Evolutionary conservation across 1,284 basidiomycete species (phyloP).

Genomic region (Ganoderma lucidum): DNA sequence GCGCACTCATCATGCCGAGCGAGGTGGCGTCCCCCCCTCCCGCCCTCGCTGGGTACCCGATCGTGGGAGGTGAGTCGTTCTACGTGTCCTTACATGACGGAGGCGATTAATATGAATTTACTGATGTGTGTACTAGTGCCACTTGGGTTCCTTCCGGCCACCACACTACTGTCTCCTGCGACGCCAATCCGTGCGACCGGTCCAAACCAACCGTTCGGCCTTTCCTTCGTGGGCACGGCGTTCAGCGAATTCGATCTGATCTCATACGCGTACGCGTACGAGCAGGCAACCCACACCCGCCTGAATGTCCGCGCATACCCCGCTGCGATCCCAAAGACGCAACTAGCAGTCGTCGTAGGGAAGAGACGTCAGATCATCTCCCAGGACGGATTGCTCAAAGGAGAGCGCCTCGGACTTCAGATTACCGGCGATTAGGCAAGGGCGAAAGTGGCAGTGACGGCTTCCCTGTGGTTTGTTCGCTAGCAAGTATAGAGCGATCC

Average conservation of each 20-base stretch:
- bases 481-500: not conserved
- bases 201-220: conserved; percentile 57
- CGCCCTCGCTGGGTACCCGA: conserved; percentile 52
- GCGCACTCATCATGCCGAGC: conserved; percentile 52
- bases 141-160: conserved; percentile 53
- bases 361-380: not conserved
- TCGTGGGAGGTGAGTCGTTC: conserved; percentile 44
- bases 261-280: conserved; percentile 59
- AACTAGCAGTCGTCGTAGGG: conserved; percentile 50
- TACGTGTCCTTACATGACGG: not conserved
- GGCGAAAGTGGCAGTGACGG: not conserved
- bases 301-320: conserved; percentile 51
- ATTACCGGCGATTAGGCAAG: not conserved
- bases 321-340: conserved; percentile 57
- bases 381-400: not conserved
- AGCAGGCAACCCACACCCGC: conserved; percentile 59
- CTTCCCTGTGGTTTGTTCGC: not conserved
- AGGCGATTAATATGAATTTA: not conserved
- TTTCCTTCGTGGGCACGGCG: conserved; percentile 59
- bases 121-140: conserved; percentile 45
- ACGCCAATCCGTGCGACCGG: conserved; percentile 44
- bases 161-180: conserved; percentile 42
- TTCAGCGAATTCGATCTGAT: conserved; percentile 52
- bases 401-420: not conserved
- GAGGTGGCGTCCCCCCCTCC: conserved; percentile 42